Base-by-base conservation (phyloP, 2,329 filamentous ascomycete genomes). In the Zelopaecilomyces penicillatus region DNA sequence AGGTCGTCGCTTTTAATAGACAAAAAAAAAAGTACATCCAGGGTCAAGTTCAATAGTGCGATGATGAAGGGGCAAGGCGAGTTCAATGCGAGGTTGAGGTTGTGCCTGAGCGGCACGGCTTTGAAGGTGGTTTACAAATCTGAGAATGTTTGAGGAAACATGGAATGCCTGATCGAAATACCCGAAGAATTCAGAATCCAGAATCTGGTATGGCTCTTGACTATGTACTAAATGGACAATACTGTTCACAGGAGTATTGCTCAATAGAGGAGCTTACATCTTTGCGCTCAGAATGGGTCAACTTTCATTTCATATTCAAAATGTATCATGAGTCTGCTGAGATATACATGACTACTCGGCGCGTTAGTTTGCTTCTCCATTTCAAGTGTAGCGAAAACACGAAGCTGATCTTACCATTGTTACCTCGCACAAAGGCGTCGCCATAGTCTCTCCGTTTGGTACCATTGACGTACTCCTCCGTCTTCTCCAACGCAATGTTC, bases 401-500 rank as follows among this genome's bases (percentile, higher is more conserved):
- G n/a, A 27, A 7, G 11, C 7, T 29, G 6, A 31, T 55, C 69
- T 59, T 55, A 94, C 91, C 91, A 60, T 97, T 97, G 69, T 97
- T 97, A 55, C 91, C 91, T 65, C 91, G 79, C 46, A 97, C 86
- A 64, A 97, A 97, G 5, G 91, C 88, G 72, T 97, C 91, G 6
- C 91, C 91, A 63, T 95, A 96, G 44, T 79, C 85, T 57, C 87
- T 78, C 57, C 85, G 78, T 67, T 91, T 80, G 52, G 82, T 78
- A 36, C 90, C 91, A 60, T 95, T 85, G 54, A 96, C 85, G 56
- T 83, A 89, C 68, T 98, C 93, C 53, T 87, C 83, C 19, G 89
- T 95, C 69, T 95, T 93, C 67, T 98, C 93, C 30, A 98, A 78
- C 9, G 93, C 91, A 63, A 98, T 96, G 70, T 98, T 98, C 93